A percentile compares a stretch with the other conserved stretches of the same genome.
phyloP scores from a whole-genome alignment of 2,329 filamentous ascomycete genomes.

The Sporothrix phasma region DNA sequence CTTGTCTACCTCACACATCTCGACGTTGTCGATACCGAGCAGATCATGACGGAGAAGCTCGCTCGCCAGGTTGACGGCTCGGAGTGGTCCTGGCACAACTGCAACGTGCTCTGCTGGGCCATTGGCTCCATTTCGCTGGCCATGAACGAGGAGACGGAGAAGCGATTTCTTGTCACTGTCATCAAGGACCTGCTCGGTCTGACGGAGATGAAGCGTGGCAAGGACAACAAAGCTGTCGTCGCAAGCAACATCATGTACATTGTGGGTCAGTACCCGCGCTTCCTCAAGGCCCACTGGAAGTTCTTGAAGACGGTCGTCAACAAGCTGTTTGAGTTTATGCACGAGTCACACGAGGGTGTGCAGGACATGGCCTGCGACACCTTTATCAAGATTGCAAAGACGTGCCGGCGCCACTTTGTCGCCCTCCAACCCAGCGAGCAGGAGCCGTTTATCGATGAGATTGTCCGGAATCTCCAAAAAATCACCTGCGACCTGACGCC shows the following conservation, averaged over 20 bases:
- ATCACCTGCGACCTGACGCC: conserved; percentile 93
- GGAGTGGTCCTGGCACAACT: conserved; percentile 99
- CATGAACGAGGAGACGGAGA: conserved; percentile 99
- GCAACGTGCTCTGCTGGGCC: conserved; percentile 98
- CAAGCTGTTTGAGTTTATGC: conserved; percentile 99
- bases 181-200: conserved; percentile 96
- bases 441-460: conserved; percentile 97
- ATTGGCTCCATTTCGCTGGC: conserved; percentile 97
- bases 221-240: conserved; percentile 98
- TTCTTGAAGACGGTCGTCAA: conserved; percentile 99
- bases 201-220: conserved; percentile 98
- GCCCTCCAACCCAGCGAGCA: conserved; percentile 87
- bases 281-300: conserved; percentile 99
- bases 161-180: conserved; percentile 94
- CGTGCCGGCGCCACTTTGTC: conserved; percentile 95
- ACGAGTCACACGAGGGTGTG: conserved; percentile 97
- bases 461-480: conserved; percentile 88
- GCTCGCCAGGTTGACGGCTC: conserved; percentile 86
- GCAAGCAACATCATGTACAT: conserved; percentile 99
- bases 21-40: conserved; percentile 93
- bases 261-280: conserved; percentile 94
- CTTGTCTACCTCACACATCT: conserved; percentile 94
- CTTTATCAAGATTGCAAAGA: conserved; percentile 98
- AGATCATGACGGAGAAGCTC: conserved; percentile 98
- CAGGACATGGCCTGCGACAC: conserved; percentile 99